Conservation (phyloP, 352 stramenopile genomes). For the Globisporangium splendens region DNA sequence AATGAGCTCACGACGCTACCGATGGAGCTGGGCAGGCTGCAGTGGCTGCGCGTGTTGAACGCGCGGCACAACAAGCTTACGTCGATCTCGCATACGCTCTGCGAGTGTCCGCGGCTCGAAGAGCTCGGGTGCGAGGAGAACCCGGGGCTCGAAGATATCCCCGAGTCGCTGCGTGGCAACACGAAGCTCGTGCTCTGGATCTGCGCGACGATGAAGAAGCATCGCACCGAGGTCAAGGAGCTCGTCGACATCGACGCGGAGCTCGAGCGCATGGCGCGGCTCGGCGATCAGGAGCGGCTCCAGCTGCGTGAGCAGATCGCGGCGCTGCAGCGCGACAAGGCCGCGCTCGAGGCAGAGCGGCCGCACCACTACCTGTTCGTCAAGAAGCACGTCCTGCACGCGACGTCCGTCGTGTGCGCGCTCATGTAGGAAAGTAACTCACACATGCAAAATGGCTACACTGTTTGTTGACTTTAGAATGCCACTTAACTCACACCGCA, state of each 20-base stretch:
- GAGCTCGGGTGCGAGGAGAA: conserved; percentile 61
- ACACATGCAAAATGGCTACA: conserved; percentile 7
- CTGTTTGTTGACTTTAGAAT: conserved; percentile 3
- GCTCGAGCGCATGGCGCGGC: conserved; percentile 64
- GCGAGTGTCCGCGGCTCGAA: conserved; percentile 55
- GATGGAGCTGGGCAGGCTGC: conserved; percentile 47
- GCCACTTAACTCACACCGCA: too few species aligned
- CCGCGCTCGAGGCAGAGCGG: conserved; percentile 48
- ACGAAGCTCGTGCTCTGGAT: conserved; percentile 80
- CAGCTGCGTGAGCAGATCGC: conserved; percentile 63
- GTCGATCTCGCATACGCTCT: conserved; percentile 60
- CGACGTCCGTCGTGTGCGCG: conserved; percentile 54
- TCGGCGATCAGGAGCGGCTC: conserved; percentile 71
- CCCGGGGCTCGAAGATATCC: conserved; percentile 49
- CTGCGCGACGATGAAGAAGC: conserved; percentile 70
- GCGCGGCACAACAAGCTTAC: conserved; percentile 75
- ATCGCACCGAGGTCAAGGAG: conserved; percentile 56
- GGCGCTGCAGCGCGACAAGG: conserved; percentile 58
- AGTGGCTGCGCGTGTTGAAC: conserved; percentile 55
- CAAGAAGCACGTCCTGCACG: conserved; percentile 54
- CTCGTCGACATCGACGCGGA: conserved; percentile 76
- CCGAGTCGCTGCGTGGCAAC: conserved; percentile 62
- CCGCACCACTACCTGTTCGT: conserved; percentile 69
- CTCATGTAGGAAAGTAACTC: conserved; percentile 42
- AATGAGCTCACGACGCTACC: conserved; percentile 61